These are phyloP conservation scores for Lepidium aucheri DNA, from an alignment of 345 rosid species.

Conservation along the genomic window DNA sequence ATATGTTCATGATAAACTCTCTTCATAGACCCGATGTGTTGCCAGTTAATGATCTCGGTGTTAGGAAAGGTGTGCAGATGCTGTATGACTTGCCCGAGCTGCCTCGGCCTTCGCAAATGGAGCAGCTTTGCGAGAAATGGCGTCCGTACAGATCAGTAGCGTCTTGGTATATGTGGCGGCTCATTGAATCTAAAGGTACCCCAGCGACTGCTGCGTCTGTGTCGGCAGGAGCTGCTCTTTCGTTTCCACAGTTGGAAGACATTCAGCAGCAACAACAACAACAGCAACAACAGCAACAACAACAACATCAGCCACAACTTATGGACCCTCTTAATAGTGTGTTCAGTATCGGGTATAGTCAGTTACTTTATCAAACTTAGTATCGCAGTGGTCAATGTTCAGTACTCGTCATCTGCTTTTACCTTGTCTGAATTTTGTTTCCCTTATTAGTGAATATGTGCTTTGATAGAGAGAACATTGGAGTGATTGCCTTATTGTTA, in stretches of 20 bases:
- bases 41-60: conserved; percentile 83
- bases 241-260: conserved; percentile 46
- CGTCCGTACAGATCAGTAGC: conserved; percentile 95
- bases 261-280: conserved; percentile 14
- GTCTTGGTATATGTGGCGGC: conserved; percentile 91
- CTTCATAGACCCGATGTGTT: conserved; percentile 94
- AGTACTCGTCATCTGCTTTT: conserved; percentile 4
- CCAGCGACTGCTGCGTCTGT: conserved; percentile 59
- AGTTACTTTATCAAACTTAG: conserved; percentile 19
- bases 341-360: conserved; percentile 71
- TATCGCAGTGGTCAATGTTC: background rate
- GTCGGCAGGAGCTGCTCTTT: conserved; percentile 41
- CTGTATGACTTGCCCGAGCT: conserved; percentile 64
- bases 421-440: background rate
- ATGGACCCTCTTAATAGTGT: conserved; percentile 82
- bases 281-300: conserved; percentile 44
- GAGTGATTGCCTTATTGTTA: background rate
- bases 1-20: conserved; percentile 96
- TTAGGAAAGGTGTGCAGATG: conserved; percentile 86
- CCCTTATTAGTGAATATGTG: background rate
- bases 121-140: conserved; percentile 83
- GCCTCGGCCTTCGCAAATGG: conserved; percentile 96
- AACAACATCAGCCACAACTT: conserved; percentile 46
- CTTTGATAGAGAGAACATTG: background rate
- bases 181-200: conserved; percentile 57